Evolutionary conservation across 768 basidiomycete genomes (phyloP).

Genomic region (Hygrocybe punicea): DNA sequence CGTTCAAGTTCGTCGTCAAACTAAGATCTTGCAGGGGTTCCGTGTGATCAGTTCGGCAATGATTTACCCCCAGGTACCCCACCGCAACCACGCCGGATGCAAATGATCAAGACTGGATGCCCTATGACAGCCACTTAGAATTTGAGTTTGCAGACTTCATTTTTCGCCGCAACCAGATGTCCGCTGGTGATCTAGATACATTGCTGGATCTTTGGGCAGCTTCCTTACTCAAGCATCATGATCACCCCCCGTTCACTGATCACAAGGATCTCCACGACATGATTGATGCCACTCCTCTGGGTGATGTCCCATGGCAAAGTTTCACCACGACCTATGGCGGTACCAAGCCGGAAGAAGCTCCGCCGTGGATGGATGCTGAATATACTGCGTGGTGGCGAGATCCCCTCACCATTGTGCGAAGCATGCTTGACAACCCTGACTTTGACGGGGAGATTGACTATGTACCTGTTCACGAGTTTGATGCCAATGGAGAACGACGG

Average conservation of each 20-base stretch:
- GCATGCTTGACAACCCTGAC: slow-evolving; percentile 34
- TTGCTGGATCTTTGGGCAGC: slow-evolving; percentile 26
- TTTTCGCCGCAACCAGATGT: slow-evolving; percentile 19
- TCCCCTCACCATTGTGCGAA: slow-evolving; percentile 23
- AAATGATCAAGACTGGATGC: slow-evolving; percentile 5
- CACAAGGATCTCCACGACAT: slow-evolving; percentile 21
- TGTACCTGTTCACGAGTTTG: slow-evolving; percentile 27
- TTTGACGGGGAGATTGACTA: slow-evolving; percentile 34
- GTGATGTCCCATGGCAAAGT: slow-evolving; percentile 28
- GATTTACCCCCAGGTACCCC: slow-evolving; percentile 2
- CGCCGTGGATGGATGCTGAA: slow-evolving; percentile 31
- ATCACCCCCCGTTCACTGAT: slow-evolving; percentile 19
- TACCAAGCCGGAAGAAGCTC: slow-evolving; percentile 14
- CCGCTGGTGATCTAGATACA: slow-evolving; percentile 19
- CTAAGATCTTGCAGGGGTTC: too few relatives aligned
- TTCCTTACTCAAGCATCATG: neutral
- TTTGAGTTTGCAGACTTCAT: slow-evolving; percentile 16
- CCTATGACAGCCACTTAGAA: neutral
- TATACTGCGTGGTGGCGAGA: slow-evolving; percentile 36
- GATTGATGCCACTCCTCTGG: slow-evolving; percentile 23
- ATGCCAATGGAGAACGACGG: slow-evolving; percentile 20
- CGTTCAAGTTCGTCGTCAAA: too few relatives aligned
- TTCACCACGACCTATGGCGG: slow-evolving; percentile 19
- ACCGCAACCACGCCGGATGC: slow-evolving; percentile 7
- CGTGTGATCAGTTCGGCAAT: slow-evolving; percentile 10